A percentile compares a stretch with the other conserved stretches of the same genome.
phyloP scores from a whole-genome alignment of 768 basidiomycete genomes.

The Grammothele lineata region DNA sequence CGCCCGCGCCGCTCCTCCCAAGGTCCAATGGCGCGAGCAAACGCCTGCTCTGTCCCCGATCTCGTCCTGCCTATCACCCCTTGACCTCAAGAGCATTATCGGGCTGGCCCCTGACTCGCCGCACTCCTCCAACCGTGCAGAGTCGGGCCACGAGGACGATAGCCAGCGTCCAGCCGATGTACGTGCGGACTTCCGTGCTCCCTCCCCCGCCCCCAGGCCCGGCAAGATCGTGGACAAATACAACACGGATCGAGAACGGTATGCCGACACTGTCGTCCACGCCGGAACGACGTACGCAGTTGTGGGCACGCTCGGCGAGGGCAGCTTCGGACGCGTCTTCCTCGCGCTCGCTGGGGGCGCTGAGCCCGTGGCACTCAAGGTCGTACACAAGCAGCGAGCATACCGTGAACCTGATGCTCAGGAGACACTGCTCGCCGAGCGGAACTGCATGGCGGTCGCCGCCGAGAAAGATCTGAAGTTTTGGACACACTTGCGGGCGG shows the following conservation, averaged over 20 bases:
- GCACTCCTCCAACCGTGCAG: too few species aligned
- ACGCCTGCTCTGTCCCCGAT: neutral
- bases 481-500: slow-evolving; percentile 12
- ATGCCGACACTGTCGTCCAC: neutral
- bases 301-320: slow-evolving; percentile 13
- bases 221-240: too few species aligned
- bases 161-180: too few species aligned
- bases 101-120: too few species aligned
- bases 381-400: slow-evolving; percentile 17
- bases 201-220: too few species aligned
- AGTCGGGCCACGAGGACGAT: too few species aligned
- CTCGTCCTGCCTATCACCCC: neutral
- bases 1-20: neutral
- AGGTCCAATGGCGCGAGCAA: neutral
- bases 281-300: slow-evolving; percentile 14
- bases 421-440: slow-evolving; percentile 10
- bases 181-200: too few species aligned
- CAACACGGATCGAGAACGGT: neutral
- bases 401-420: neutral
- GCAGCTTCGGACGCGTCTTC: slow-evolving; percentile 19
- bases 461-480: slow-evolving; percentile 4
- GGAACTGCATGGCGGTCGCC: slow-evolving; percentile 12
- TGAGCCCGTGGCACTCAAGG: slow-evolving; percentile 16
- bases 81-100: neutral
- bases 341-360: slow-evolving; percentile 7